A percentile compares a stretch with the other conserved stretches of the same genome.
phyloP scores from a whole-genome alignment of 345 rosid genomes.

The Moricandia arvensis region DNA sequence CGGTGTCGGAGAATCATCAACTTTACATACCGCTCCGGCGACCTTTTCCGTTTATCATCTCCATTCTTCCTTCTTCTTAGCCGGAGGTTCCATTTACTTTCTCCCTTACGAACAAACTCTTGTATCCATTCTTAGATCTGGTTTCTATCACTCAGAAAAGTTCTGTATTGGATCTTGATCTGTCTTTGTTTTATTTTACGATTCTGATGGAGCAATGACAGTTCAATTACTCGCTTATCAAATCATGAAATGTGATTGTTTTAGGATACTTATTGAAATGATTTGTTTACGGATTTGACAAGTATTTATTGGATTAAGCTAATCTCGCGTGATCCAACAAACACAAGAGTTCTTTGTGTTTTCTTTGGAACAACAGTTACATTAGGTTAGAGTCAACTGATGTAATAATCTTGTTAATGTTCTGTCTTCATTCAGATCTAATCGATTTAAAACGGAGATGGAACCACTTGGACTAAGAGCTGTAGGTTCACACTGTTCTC shows the following conservation, averaged over 20 bases:
- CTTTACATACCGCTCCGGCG: slow-evolving; percentile 16
- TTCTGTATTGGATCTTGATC: slow-evolving; percentile 47
- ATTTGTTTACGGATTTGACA: not conserved
- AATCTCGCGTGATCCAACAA: slow-evolving; percentile 16
- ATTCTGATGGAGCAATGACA: not conserved
- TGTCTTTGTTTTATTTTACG: not conserved
- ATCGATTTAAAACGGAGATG: slow-evolving; percentile 34
- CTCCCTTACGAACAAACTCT: slow-evolving; percentile 26
- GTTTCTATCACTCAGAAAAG: not conserved
- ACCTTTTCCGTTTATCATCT: not conserved
- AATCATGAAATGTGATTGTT: slow-evolving; percentile 15
- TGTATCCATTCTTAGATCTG: slow-evolving; percentile 23
- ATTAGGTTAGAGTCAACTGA: not conserved
- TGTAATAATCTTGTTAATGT: slow-evolving; percentile 5
- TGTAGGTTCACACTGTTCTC: slow-evolving; percentile 67
- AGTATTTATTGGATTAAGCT: not conserved
- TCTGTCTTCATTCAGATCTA: not conserved
- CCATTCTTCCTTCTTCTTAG: not conserved
- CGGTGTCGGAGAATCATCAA: slow-evolving; percentile 41
- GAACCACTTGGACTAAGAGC: slow-evolving; percentile 55
- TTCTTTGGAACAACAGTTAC: not conserved
- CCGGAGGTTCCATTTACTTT: slow-evolving; percentile 19
- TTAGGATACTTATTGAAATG: not conserved
- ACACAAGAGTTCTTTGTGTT: no score
- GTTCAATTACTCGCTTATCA: not conserved